Conservation (phyloP, 2,329 filamentous ascomycete species). For the Diaporthe amygdali region DNA sequence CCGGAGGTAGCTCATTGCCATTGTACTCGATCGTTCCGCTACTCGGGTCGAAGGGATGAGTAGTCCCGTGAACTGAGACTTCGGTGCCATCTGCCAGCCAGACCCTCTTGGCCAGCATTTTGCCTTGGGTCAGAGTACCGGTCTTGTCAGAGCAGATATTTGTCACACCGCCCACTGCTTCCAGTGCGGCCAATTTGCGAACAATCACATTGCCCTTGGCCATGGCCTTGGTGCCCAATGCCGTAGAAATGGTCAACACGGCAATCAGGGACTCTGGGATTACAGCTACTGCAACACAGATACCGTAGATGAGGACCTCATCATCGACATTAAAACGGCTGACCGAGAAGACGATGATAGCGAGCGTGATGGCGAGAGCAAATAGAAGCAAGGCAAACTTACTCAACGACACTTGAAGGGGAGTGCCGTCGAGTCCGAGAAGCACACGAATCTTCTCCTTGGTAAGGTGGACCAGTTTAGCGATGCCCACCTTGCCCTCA, state of each 20-base stretch:
- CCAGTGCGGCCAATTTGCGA: conserved; percentile 66
- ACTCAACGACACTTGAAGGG: conserved; percentile 70
- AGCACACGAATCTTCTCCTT: conserved; percentile 40
- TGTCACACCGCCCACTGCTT: conserved; percentile 72
- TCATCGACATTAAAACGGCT: conserved; percentile 52
- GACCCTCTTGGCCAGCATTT: conserved; percentile 69
- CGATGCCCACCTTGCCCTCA: conserved; percentile 38
- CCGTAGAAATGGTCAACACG: conserved; percentile 69
- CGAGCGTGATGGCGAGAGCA: conserved; percentile 54
- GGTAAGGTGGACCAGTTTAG: conserved; percentile 30
- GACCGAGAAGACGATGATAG: conserved; percentile 47
- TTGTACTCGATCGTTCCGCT: conserved; percentile 56
- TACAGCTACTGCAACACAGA: conserved; percentile 56
- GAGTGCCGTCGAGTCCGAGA: conserved; percentile 64
- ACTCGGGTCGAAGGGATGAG: conserved; percentile 66
- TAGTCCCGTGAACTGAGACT: conserved; percentile 58
- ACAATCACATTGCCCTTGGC: conserved; percentile 61
- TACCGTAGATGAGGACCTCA: conserved; percentile 49
- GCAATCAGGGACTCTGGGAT: conserved; percentile 63
- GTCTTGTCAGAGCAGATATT: conserved; percentile 76
- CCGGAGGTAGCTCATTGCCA: conserved; percentile 37
- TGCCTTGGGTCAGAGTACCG: conserved; percentile 69
- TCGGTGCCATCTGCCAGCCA: conserved; percentile 62
- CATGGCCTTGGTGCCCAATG: conserved; percentile 60
- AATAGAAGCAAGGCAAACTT: conserved; percentile 72